Evolutionary conservation across 2,329 filamentous ascomycete species (phyloP), one percentile per base, ranked within the genome.

Genomic region (Paramyrothecium roridum): DNA sequence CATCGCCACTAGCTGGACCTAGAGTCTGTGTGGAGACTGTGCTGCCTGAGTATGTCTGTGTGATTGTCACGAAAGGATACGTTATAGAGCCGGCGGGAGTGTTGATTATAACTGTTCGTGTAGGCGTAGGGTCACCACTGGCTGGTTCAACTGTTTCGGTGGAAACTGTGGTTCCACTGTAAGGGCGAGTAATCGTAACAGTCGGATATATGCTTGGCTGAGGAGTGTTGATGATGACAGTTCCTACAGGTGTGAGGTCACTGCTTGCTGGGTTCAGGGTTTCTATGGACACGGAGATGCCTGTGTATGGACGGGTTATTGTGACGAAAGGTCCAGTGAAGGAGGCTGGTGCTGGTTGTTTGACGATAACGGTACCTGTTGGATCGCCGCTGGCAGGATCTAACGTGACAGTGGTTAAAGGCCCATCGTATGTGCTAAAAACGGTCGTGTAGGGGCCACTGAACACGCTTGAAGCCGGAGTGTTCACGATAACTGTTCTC

Each of bases 181-280:
- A 50, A 30, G 48, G 21, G 7, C 48, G 21, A 8, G 48, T 50
- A n/a, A 50, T 33, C 20, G 48, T 50, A 33, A 23, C 45, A 26
- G 46, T 22, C 13, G 40, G 12, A 12, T 19, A 19, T 22, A 19
- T 11, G 13, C 12, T 26, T n/a, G 20, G 17, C 8, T 26, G n/a
- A 19, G 50, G 50, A 10, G 50, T 52, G 22, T 54, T 45, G 34
- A 54, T 23, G n/a, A 50, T 26, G 19, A 54, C 34, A n/a, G 53
- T 54, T 20, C 53, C 48, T 12, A 48, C 51, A 13, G 50, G 50
- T 30, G 34, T 16, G 20, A 52, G 37, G 16, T 33, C 49, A 20
- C 49, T 30, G 20, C 30, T 51, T 11, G 20, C 49, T 19, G 49
- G 49, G 6, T 34, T 30, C 49, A 51, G 49, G 3, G 49, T 51